phyloP scores from a whole-genome alignment of 805 yeast genomes.

The Maudiozyma barnettii region DNA sequence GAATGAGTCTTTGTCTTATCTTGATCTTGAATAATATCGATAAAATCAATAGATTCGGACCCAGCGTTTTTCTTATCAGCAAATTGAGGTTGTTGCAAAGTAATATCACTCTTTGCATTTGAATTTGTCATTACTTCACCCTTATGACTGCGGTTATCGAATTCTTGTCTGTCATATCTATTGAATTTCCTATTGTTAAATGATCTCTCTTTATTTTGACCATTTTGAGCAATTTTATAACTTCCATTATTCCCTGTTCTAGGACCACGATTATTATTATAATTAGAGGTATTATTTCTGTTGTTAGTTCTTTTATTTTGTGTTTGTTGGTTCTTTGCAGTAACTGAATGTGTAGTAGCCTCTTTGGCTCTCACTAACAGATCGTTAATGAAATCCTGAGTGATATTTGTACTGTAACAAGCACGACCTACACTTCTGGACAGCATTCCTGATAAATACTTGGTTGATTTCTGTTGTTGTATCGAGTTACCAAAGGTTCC shows the following conservation, averaged over 20 bases:
- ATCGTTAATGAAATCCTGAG: constrained; percentile 25
- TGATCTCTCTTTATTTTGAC: background rate
- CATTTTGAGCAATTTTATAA: background rate
- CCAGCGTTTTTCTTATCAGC: background rate
- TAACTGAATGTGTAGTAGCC: constrained; percentile 16
- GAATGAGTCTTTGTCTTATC: background rate
- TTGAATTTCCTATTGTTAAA: background rate
- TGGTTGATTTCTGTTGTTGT: no score
- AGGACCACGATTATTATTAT: constrained; percentile 1
- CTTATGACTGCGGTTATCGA: background rate
- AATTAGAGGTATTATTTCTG: constrained; percentile 1
- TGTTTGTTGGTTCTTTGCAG: background rate
- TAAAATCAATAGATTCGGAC: background rate
- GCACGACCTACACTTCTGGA: constrained; percentile 1
- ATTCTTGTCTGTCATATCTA: background rate
- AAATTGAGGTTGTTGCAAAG: constrained; percentile 3
- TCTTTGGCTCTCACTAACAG: constrained; percentile 26
- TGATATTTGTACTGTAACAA: constrained; percentile 9
- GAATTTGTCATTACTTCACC: background rate
- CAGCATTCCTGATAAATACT: background rate
- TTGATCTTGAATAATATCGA: constrained; percentile 1
- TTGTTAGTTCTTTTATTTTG: background rate
- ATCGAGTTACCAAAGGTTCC: no score
- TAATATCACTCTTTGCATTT: background rate
- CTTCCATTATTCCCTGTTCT: constrained; percentile 2